Base-by-base conservation (phyloP, 306 rosid species). In the Casuarina equisetifolia region DNA sequence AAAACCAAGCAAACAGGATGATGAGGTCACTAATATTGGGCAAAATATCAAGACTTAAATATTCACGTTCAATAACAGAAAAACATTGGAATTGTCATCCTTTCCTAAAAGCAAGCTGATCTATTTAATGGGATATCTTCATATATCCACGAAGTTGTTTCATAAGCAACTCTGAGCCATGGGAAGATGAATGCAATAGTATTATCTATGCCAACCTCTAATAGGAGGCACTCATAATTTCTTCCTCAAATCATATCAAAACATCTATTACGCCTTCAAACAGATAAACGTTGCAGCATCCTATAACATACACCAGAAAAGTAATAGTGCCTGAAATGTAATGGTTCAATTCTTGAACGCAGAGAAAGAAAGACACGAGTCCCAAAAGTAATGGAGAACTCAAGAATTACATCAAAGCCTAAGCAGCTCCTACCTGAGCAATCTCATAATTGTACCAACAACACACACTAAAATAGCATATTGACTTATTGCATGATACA, bases 1-100 rank as follows among this genome's bases (percentile, higher is more conserved):
- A 58, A 11, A 25, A 58, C 9, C 64, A 8, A 4, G 64, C 39
- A 58, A 58, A 58, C 5, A 25, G 35, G 64, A 57, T 1, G 63
- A 57, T 57, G 38, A 57, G 63, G 38, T 8, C 63, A 57, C 63
- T 57, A 57, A 58, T 58, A 58, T 25, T 58, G 64, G 39, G 51
- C 38, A 32, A 55, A 58, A 39, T 8, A 58, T 11, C 32, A 58
- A 55, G 12, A 55, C n/a, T 55, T 35, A 58, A 25, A 25, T 25
- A 25, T 25, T 0, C 32, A 25, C 0, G 32, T 25, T 25, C 32
- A 25, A 58, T 6, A 36, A 58, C 40, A 58, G 15, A 58, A 58
- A 35, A 1, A n/a, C 15, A 58, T 36, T 12, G 35, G 11, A 20
- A 39, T n/a, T 12, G 13, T 63, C 40, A 17, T 8, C 42, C 12